phyloP scores from a whole-genome alignment of 768 basidiomycete genomes.

The Russula brevipes region DNA sequence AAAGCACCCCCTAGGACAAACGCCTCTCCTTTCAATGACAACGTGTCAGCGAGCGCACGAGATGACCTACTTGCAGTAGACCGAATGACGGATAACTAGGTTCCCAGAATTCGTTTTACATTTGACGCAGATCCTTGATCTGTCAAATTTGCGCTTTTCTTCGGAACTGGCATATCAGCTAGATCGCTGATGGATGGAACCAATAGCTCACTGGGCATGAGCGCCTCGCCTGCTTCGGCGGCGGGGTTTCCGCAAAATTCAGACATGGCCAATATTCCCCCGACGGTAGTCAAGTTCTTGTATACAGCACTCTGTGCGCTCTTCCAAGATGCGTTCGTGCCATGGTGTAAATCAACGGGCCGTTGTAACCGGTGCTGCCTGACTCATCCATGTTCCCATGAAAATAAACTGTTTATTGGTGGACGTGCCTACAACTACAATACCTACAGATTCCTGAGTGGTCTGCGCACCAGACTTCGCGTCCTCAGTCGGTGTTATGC shows the following conservation, averaged over 20 bases:
- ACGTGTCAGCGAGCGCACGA: slow-evolving; percentile 6
- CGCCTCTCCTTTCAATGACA: neutral
- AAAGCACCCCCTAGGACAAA: slow-evolving; percentile 54
- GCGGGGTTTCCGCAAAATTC: slow-evolving; percentile 57
- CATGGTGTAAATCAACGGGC: neutral
- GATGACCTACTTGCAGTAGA: slow-evolving; percentile 71
- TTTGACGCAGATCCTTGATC: slow-evolving; percentile 62
- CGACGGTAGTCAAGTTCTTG: neutral
- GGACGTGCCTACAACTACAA: too few species aligned
- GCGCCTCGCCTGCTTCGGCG: slow-evolving; percentile 46
- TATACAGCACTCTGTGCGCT: too few species aligned
- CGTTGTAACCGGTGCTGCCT: neutral
- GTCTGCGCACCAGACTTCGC: neutral
- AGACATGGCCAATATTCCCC: slow-evolving; percentile 2
- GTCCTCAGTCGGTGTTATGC: neutral
- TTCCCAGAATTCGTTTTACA: slow-evolving; percentile 64
- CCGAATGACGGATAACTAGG: slow-evolving; percentile 70
- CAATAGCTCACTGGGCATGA: slow-evolving; percentile 58
- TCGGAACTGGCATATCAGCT: neutral
- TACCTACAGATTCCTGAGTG: neutral
- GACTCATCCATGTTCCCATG: too few species aligned
- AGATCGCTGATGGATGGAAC: neutral
- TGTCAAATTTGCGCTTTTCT: slow-evolving; percentile 68
- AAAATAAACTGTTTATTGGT: too few species aligned
- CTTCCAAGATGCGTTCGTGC: too few species aligned